These are phyloP conservation scores for Panellus pusillus DNA, from an alignment of 768 basidiomycete genomes.

Conservation along the genomic window DNA sequence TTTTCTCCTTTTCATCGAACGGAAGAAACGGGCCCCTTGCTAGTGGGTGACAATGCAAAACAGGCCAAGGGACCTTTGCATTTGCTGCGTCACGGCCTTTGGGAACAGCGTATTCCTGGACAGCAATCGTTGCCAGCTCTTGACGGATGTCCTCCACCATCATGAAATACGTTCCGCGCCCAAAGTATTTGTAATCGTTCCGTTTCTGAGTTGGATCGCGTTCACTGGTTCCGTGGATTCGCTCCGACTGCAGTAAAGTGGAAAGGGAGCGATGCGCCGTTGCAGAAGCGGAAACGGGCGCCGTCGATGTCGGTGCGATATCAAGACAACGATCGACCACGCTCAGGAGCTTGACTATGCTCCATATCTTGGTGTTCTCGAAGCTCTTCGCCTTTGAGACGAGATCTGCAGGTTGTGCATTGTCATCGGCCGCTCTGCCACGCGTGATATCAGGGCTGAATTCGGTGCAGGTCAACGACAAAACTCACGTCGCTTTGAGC, in stretches of 20 bases:
- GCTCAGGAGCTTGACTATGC: slow-evolving; percentile 64
- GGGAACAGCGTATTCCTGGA: slow-evolving; percentile 71
- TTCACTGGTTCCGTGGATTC: slow-evolving; percentile 83
- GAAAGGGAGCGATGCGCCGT: slow-evolving; percentile 49
- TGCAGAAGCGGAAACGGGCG: slow-evolving; percentile 28
- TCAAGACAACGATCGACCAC: slow-evolving; percentile 68
- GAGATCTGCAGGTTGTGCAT: slow-evolving; percentile 37
- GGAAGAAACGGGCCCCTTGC: slow-evolving; percentile 73
- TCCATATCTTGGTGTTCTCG: slow-evolving; percentile 85
- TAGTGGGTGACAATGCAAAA: slow-evolving; percentile 74
- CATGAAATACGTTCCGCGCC: slow-evolving; percentile 71
- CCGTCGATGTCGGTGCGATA: slow-evolving; percentile 23
- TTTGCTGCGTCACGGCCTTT: slow-evolving; percentile 53
- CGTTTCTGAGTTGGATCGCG: slow-evolving; percentile 89
- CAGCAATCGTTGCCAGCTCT: slow-evolving; percentile 81
- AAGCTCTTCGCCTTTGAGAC: slow-evolving; percentile 66
- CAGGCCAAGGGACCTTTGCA: slow-evolving; percentile 72
- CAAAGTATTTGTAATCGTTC: slow-evolving; percentile 87
- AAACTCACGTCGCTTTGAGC: slow-evolving; percentile 54
- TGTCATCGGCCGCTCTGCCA: slow-evolving; percentile 29
- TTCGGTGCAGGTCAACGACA: neutral
- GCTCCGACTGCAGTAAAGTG: slow-evolving; percentile 76
- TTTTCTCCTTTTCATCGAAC: slow-evolving; percentile 73
- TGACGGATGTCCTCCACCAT: slow-evolving; percentile 89
- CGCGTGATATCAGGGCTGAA: slow-evolving; percentile 13